A percentile compares a stretch with the other conserved stretches of the same genome.
Conservation (phyloP, 306 rosid genomes). For the Trichosanthes truncata region DNA sequence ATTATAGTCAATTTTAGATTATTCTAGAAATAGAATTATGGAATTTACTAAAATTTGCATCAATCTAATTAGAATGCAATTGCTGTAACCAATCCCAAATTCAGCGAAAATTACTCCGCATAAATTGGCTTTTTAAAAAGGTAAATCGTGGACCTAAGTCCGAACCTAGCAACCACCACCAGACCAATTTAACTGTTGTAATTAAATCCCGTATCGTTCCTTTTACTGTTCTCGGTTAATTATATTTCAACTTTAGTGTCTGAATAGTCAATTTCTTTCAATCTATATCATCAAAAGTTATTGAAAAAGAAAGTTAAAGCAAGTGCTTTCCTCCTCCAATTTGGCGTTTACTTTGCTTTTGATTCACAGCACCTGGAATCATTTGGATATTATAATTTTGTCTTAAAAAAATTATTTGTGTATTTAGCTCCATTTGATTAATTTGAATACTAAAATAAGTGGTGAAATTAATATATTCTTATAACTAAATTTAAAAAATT, state of each 20-base stretch:
- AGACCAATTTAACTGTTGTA: neutral
- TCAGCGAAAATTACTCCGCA: neutral
- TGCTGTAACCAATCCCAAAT: neutral
- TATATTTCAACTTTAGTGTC: neutral
- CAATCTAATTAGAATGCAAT: neutral
- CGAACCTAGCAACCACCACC: neutral
- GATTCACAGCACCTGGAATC: neutral
- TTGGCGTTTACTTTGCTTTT: neutral
- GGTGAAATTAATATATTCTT: neutral
- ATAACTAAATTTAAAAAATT: neutral
- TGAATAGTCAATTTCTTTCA: neutral
- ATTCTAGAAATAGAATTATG: neutral
- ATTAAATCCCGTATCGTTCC: neutral
- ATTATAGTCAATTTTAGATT: neutral
- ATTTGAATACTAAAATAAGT: too few species aligned
- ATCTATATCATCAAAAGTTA: conserved; percentile 3
- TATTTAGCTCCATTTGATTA: neutral
- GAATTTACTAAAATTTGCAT: neutral
- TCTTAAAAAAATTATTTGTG: neutral
- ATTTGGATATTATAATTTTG: neutral
- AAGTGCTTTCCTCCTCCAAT: neutral
- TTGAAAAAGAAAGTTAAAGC: neutral
- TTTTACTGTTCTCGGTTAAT: neutral
- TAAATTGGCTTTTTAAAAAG: neutral
- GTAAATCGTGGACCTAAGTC: neutral